Evolutionary conservation across 2,329 filamentous ascomycete genomes (phyloP).

Genomic region (Talaromyces sp.): DNA sequence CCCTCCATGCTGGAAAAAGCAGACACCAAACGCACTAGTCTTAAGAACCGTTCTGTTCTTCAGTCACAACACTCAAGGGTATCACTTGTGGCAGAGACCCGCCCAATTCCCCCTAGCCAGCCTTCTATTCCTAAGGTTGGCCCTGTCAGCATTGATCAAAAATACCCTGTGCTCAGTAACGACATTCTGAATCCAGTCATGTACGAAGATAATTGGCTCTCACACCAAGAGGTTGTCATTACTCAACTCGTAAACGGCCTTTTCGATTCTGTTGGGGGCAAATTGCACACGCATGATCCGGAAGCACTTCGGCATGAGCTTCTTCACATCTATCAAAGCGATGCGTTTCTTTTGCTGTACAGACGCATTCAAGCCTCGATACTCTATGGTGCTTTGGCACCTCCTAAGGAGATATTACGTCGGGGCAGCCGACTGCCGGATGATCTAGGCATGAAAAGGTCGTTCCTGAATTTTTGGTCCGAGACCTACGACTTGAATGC

Average conservation of each 20-base stretch:
- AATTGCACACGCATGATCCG: constrained; percentile 20
- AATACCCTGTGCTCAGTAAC: constrained; percentile 51
- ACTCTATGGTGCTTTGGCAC: constrained; percentile 52
- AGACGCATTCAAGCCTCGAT: constrained; percentile 56
- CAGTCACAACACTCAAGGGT: not conserved
- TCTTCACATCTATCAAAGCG: constrained; percentile 51
- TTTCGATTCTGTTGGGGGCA: constrained; percentile 38
- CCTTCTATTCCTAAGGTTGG: constrained; percentile 29
- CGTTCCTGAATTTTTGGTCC: constrained; percentile 55
- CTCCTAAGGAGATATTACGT: constrained; percentile 48
- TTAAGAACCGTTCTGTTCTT: not conserved
- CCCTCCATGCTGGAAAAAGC: not conserved
- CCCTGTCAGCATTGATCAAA: constrained; percentile 22
- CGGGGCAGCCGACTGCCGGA: constrained; percentile 46
- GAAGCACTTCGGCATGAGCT: constrained; percentile 43
- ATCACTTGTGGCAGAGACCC: constrained; percentile 13
- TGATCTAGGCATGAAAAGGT: constrained; percentile 55
- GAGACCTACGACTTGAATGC: constrained; percentile 51
- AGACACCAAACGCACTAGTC: not conserved
- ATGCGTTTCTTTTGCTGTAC: constrained; percentile 48
- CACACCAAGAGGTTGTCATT: constrained; percentile 57
- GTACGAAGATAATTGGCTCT: constrained; percentile 60
- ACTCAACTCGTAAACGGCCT: constrained; percentile 56
- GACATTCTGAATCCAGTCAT: constrained; percentile 53
- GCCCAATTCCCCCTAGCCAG: constrained; percentile 21